Evolutionary conservation across 768 basidiomycete genomes (phyloP), one percentile per base, ranked within the genome.

Genomic region (Hemileccinum impolitum): DNA sequence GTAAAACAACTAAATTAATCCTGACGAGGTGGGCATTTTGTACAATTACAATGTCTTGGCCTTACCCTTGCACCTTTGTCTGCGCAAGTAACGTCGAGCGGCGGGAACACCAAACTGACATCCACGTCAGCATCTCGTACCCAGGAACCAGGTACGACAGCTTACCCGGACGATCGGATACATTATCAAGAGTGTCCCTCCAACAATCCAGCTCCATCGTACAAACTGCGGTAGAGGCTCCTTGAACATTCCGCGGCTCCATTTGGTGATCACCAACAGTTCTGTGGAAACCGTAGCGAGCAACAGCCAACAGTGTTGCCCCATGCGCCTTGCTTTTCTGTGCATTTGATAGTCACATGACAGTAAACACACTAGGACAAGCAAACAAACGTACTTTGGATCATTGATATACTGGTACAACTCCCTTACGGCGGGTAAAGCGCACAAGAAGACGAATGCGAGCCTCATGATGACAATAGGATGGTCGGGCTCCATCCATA

Each of bases 401-500:
- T 87, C 79, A 61, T 85, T 88, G 60, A 89, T 79, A 59, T 92
- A 93, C 63, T 90, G 87, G 64, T 80, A 89, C 23, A 91, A 69
- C 71, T 93, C 90, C 58, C 90, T 74, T 50, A 85, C 87, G 13
- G 91, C 90, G 11, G 90, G 90, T 28, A 93, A 72, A n/a, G 84
- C 90, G 59, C 90, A 93, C 3, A 93, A 71, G 63, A 93, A 93
- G 52, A 93, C 81, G 51, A 81, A 81, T 14, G 80, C 82, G 10
- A 93, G 77, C 30, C 78, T 70, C 53, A 80, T 70, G 50, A 91
- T 87, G 43, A 93, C 76, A 54, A 93, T 81, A 11, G 90, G 90
- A 65, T 93, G 90, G 66, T 90, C 85, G 31, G 90, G 91, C 62
- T 92, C 89, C 84, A 93, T 86, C 90, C 90, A 92, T 32, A 93